phyloP scores from a whole-genome alignment of 768 basidiomycete species.

The Lepiota subincarnata region DNA sequence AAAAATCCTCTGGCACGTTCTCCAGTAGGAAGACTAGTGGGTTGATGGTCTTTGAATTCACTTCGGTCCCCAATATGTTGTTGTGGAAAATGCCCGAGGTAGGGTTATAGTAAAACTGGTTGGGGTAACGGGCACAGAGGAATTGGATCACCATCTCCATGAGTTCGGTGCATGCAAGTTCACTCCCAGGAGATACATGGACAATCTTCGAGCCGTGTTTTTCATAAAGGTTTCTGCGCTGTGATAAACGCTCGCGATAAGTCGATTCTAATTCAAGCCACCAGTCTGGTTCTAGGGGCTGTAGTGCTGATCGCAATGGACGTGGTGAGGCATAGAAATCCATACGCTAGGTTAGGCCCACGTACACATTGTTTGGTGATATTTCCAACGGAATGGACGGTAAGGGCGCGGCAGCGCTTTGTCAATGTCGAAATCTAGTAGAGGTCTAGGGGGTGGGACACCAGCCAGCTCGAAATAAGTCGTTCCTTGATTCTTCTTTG shows the following conservation, averaged over 20 bases:
- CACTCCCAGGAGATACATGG: slow-evolving; percentile 44
- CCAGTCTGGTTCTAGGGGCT: slow-evolving; percentile 47
- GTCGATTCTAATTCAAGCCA: slow-evolving; percentile 57
- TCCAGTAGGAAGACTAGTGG: slow-evolving; percentile 44
- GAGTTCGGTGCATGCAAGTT: slow-evolving; percentile 45
- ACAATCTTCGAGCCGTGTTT: slow-evolving; percentile 38
- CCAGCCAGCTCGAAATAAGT: slow-evolving; percentile 43
- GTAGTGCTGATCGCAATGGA: slow-evolving; percentile 30
- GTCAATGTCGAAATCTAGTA: slow-evolving; percentile 39
- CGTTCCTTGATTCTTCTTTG: not conserved
- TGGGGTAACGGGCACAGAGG: slow-evolving; percentile 53
- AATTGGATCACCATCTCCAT: slow-evolving; percentile 55
- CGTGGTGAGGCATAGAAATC: not conserved
- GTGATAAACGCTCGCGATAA: slow-evolving; percentile 38
- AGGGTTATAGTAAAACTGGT: slow-evolving; percentile 38
- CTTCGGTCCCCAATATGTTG: slow-evolving; percentile 32
- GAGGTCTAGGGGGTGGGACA: slow-evolving; percentile 37
- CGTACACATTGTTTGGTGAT: slow-evolving; percentile 55
- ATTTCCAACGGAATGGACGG: slow-evolving; percentile 52
- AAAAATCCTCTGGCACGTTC: slow-evolving; percentile 50
- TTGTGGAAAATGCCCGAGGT: slow-evolving; percentile 37
- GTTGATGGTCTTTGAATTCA: slow-evolving; percentile 24
- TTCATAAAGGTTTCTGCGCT: slow-evolving; percentile 36
- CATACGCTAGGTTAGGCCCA: not conserved
- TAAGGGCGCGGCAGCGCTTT: slow-evolving; percentile 46